A percentile compares a stretch with the other conserved stretches of the same genome.
Conservation (phyloP, 2,329 filamentous ascomycete genomes). For the Trichoderma gracile region DNA sequence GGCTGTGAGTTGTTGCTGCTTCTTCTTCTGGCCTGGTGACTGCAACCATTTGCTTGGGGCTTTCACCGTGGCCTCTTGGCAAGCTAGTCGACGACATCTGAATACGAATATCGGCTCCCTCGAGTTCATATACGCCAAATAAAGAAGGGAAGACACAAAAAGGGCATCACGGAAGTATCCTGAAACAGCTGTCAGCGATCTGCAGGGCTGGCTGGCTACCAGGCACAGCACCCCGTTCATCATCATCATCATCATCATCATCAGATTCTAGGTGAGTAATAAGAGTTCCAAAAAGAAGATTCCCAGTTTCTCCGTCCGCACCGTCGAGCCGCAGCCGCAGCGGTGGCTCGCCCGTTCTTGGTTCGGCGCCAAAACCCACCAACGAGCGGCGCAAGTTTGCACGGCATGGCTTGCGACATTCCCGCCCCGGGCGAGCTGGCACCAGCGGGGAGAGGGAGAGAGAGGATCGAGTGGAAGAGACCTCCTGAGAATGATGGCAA, state of each 20-base stretch:
- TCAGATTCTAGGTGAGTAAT: too few relatives aligned
- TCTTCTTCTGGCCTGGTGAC: conserved; percentile 11
- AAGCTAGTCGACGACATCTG: background rate
- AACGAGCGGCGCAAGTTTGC: conserved; percentile 6
- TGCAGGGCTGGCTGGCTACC: background rate
- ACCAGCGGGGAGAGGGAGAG: background rate
- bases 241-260: background rate
- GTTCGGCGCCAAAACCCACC: conserved; percentile 16
- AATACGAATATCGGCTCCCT: conserved; percentile 13
- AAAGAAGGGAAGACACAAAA: background rate
- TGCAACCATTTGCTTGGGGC: background rate
- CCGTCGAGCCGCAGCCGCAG: conserved; percentile 15
- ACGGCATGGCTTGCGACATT: conserved; percentile 20
- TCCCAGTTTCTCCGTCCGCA: conserved; percentile 15
- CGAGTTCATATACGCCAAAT: too few relatives aligned
- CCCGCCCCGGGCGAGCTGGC: conserved; percentile 14
- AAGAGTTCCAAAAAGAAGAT: conserved; percentile 6
- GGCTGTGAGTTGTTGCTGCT: conserved; percentile 10
- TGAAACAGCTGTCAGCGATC: background rate
- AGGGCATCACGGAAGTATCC: background rate
- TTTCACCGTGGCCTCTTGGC: conserved; percentile 10
- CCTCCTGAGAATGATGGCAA: background rate
- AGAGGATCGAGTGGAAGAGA: background rate
- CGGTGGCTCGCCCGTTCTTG: conserved; percentile 12
- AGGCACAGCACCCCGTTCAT: background rate